Conservation (phyloP, 2,329 filamentous ascomycete genomes). For the Pseudocercospora macadamiae region DNA sequence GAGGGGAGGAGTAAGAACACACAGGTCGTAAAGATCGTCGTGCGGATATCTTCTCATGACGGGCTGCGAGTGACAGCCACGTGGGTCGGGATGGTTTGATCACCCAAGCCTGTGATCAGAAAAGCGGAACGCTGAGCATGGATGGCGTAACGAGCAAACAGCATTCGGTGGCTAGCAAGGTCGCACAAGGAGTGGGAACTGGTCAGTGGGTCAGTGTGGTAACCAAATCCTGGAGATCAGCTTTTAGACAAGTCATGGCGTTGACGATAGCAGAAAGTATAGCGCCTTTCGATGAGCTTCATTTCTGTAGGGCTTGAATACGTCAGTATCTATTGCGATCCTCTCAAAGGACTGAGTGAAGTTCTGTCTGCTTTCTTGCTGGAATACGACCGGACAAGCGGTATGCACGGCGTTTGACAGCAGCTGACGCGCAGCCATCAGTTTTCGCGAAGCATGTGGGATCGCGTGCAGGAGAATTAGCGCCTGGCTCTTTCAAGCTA, state of each 20-base stretch:
- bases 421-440: not conserved
- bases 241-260: not conserved
- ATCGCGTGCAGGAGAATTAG: not conserved
- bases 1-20: not conserved
- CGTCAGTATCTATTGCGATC: not conserved
- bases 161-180: constrained; percentile 9
- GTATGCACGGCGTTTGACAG: not conserved
- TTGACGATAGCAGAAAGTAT: not conserved
- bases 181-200: constrained; percentile 11
- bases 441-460: constrained; percentile 1
- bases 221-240: constrained; percentile 2
- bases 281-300: not conserved
- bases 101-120: constrained; percentile 3
- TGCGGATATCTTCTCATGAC: not conserved
- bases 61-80: constrained; percentile 2
- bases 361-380: no score
- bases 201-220: constrained; percentile 13
- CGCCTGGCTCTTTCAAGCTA: not conserved
- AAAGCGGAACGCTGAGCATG: constrained; percentile 8
- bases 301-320: not conserved
- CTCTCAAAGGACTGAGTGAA: no score
- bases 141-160: not conserved
- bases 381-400: not conserved
- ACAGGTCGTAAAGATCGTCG: constrained; percentile 12
- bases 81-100: constrained; percentile 6